Evolutionary conservation across 441 rosid genomes (phyloP), one percentile per base, ranked within the genome.

Genomic region (Hura crepitans): DNA sequence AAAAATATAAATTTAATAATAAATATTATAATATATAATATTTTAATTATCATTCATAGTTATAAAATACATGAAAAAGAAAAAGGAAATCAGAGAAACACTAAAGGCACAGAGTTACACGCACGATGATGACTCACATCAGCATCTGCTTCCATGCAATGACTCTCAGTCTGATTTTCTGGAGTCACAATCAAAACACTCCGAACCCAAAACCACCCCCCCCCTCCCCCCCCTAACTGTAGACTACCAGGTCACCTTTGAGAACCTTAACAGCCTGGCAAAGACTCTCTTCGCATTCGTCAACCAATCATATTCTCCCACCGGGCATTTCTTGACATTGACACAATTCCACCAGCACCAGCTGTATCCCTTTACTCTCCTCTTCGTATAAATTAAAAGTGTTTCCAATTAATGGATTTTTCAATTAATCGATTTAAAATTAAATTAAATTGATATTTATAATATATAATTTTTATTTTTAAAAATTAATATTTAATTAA

Each of bases 221-320:
- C 20, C 62, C 7, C 0, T 1, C 1, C 1, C 46, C 12, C 27
- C 4, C 4, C 54, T 60, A 45, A 2, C 2, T 23, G 13, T 42
- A 73, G 58, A 58, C 79, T 56, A 20, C 86, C 87, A 81, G 79
- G 84, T 85, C 87, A 80, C 50, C 72, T 4, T n/a, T 15, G 14
- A 46, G 46, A 63, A 75, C 71, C 77, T 77, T 73, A 69, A 84
- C 91, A 86, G 92, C 82, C 92, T 86, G 88, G 81, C 86, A 54
- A 56, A n/a, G 18, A 47, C 80, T 59, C 60, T 51, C 62, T 2
- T 64, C 65, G 17, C 65, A 25, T 72, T 65, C 23, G 0, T 6
- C 9, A 20, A 62, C 87, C 80, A 85, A 74, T 71, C 43, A 27
- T 0, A 37, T 17, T 18, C 28, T 0, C 25, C 75, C 96, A 87